Evolutionary conservation across 164 flowering plant genomes (phyloP).

Genomic region (Amborella trichopoda): DNA sequence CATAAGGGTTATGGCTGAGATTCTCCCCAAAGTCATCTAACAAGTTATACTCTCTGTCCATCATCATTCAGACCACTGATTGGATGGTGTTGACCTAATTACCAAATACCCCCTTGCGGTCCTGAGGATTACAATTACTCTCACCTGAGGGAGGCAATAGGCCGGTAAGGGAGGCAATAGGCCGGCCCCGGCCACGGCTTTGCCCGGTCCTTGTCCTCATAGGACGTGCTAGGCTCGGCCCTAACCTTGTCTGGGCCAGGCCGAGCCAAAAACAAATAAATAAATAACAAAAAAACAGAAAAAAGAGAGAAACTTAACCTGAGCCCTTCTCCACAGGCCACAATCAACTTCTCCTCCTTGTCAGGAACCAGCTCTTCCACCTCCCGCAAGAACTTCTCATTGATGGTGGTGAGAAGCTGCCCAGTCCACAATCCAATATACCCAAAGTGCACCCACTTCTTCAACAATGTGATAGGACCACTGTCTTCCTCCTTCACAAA

Average conservation of each 20-base stretch:
- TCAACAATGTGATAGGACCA: conserved; percentile 51
- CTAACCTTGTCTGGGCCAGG: neutral
- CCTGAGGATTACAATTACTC: too few relatives aligned
- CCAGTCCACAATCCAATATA: conserved; percentile 96
- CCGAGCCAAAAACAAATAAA: neutral
- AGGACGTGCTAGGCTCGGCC: too few relatives aligned
- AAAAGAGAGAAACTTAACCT: conserved; percentile 26
- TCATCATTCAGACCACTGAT: too few relatives aligned
- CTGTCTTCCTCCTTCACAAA: conserved; percentile 61
- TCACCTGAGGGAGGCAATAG: too few relatives aligned
- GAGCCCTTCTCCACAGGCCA: conserved; percentile 90
- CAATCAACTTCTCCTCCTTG: conserved; percentile 53
- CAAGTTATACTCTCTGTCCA: too few relatives aligned
- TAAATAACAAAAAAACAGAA: neutral
- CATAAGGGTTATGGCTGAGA: too few relatives aligned
- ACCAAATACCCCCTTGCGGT: too few relatives aligned
- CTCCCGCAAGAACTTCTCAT: conserved; percentile 36
- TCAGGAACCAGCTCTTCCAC: conserved; percentile 54
- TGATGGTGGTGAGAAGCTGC: conserved; percentile 56
- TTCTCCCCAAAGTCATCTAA: too few relatives aligned
- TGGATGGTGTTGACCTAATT: too few relatives aligned
- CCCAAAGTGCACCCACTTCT: conserved; percentile 95
- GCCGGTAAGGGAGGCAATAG: too few relatives aligned
- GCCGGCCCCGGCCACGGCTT: too few relatives aligned
- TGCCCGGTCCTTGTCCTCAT: too few relatives aligned